Evolutionary conservation across 345 rosid species (phyloP), one percentile per base, ranked within the genome.

Genomic region (Salix viminalis): DNA sequence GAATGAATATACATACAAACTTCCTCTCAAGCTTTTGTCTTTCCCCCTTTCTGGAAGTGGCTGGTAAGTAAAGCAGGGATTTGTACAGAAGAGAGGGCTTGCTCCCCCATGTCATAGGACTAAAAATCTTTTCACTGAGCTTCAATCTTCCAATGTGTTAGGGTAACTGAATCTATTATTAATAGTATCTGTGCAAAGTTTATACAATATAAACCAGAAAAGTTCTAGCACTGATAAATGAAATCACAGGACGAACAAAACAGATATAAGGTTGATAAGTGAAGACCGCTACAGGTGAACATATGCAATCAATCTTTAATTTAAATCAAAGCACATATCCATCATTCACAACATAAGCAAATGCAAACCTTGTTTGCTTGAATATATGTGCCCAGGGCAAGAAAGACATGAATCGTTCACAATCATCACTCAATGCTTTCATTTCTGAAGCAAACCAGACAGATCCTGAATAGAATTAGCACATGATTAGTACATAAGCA

Each of bases 371-470:
- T 87, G 85, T 84, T 90, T 92, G 87, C 97, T 92, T n/a, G 97
- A 92, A 79, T 90, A 92, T 75, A 90, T 82, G 75, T 92, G 93
- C 52, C 94, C 93, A 4, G 97, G 97, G 94, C 9, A 86, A 93
- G 71, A 92, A 89, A 76, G 88, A 82, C 67, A 88, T 85, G 84
- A 92, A 92, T 80, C 78, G 87, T 76, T 90, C 94, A 85, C 97
- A 92, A 72, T 90, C 97, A 76, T 92, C 97, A 79, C 92, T 88
- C 78, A 92, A 84, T 70, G 97, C 97, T 87, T 92, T 92, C 97
- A 92, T 92, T 86, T 92, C 97, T 21, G 97, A 92, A 83, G 97
- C 94, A 88, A 92, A 92, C 97, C 93, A 92, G 36, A 88, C 81
- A 1, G 97, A 92, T 79, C 97, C 95, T 92, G 88, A 74, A 73